Conservation (phyloP, 2,329 filamentous ascomycete species). For the Endoconidiophora laricicola region DNA sequence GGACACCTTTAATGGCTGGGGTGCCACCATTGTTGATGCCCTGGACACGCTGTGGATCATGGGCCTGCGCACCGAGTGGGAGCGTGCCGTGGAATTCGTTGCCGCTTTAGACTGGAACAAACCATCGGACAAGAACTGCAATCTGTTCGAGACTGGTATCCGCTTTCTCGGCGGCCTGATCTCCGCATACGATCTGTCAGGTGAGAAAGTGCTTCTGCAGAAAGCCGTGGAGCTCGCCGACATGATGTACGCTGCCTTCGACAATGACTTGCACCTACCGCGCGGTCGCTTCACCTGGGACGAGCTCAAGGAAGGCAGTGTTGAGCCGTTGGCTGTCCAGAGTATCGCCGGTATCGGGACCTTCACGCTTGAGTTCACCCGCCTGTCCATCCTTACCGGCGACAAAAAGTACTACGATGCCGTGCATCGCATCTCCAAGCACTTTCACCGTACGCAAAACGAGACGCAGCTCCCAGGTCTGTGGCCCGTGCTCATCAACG, state of each 20-base stretch:
- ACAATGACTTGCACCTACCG: slow-evolving; percentile 53
- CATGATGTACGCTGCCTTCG: slow-evolving; percentile 48
- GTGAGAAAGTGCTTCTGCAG: slow-evolving; percentile 34
- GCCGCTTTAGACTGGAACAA: slow-evolving; percentile 43
- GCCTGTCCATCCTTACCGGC: slow-evolving; percentile 45
- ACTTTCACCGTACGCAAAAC: slow-evolving; percentile 36
- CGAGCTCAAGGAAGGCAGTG: slow-evolving; percentile 22
- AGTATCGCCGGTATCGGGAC: slow-evolving; percentile 32
- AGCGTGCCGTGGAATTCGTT: slow-evolving; percentile 41
- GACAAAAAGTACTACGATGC: slow-evolving; percentile 51
- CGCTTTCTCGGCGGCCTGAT: slow-evolving; percentile 54
- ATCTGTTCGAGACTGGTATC: slow-evolving; percentile 56
- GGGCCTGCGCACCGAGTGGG: slow-evolving; percentile 48
- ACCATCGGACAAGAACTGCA: slow-evolving; percentile 32
- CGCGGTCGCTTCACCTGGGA: slow-evolving; percentile 30
- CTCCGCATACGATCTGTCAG: slow-evolving; percentile 52
- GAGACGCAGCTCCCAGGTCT: slow-evolving; percentile 41
- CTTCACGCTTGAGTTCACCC: slow-evolving; percentile 44
- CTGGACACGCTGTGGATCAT: slow-evolving; percentile 61
- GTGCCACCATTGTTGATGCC: slow-evolving; percentile 49
- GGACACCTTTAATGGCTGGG: slow-evolving; percentile 50
- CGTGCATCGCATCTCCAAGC: slow-evolving; percentile 37
- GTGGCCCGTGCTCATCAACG: slow-evolving; percentile 42
- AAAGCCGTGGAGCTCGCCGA: slow-evolving; percentile 49
- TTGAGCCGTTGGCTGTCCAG: slow-evolving; percentile 19